These are phyloP conservation scores for Pleurotus platypus DNA, from an alignment of 768 basidiomycete genomes.

Conservation along the genomic window DNA sequence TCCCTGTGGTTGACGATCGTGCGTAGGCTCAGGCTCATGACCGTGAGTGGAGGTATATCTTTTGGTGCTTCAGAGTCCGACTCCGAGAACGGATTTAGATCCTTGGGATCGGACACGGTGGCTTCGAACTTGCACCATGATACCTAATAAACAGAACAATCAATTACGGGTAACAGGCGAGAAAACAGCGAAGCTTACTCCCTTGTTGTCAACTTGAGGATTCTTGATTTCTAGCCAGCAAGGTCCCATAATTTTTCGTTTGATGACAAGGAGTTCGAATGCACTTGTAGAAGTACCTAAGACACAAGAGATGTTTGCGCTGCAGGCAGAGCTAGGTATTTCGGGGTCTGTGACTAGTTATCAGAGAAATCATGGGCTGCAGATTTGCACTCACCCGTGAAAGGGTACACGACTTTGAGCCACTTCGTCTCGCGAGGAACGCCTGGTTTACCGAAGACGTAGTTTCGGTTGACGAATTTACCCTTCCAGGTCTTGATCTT, in stretches of 20 bases:
- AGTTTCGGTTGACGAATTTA: slow-evolving; percentile 85
- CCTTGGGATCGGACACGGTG: slow-evolving; percentile 79
- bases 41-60: slow-evolving; percentile 84
- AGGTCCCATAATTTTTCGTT: slow-evolving; percentile 98
- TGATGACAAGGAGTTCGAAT: slow-evolving; percentile 90
- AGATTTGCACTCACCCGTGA: slow-evolving; percentile 55
- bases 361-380: slow-evolving; percentile 1
- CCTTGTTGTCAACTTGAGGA: slow-evolving; percentile 70
- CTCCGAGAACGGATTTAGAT: slow-evolving; percentile 80
- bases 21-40: slow-evolving; percentile 84
- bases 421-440: slow-evolving; percentile 78
- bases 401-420: slow-evolving; percentile 93
- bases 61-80: slow-evolving; percentile 65
- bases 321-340: slow-evolving; percentile 68
- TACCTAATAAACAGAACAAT: slow-evolving; percentile 44
- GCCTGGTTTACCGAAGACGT: slow-evolving; percentile 85
- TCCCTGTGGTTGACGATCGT: slow-evolving; percentile 92
- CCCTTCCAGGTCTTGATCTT: slow-evolving; percentile 75
- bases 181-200: slow-evolving; percentile 44
- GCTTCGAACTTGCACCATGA: slow-evolving; percentile 98
- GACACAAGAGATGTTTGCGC: slow-evolving; percentile 81
- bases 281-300: slow-evolving; percentile 91
- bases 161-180: not conserved
- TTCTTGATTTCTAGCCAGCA: slow-evolving; percentile 92
- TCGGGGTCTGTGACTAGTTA: slow-evolving; percentile 51